Percentiles rank a stretch among this genome's conserved stretches.
phyloP scores from a whole-genome alignment of 2,329 filamentous ascomycete genomes.

The Penicillium nordicum region DNA sequence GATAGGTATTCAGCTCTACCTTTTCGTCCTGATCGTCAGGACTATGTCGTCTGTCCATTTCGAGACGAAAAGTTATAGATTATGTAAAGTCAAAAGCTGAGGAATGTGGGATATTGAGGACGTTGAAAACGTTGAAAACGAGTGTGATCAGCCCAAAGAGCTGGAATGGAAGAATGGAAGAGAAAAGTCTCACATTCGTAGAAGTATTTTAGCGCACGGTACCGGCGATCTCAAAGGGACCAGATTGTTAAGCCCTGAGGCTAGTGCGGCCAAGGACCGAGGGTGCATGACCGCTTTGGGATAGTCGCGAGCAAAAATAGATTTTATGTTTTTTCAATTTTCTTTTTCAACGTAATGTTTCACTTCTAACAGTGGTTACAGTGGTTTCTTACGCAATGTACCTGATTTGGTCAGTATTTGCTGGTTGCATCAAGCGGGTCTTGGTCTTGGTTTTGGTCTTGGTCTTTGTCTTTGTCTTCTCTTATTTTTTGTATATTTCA shows the following conservation, averaged over 20 bases:
- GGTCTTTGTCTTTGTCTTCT: neutral
- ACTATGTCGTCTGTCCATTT: constrained; percentile 16
- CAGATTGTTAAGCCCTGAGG: neutral
- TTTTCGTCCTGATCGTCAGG: constrained; percentile 27
- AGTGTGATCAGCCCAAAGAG: constrained; percentile 11
- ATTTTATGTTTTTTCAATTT: neutral
- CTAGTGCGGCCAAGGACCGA: neutral
- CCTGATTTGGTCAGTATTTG: neutral
- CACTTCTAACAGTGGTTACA: neutral
- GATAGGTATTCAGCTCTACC: constrained; percentile 24
- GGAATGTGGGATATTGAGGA: constrained; percentile 7
- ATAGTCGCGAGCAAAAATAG: neutral
- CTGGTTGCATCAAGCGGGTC: too few relatives aligned
- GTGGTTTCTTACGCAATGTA: neutral
- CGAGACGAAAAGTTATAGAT: neutral
- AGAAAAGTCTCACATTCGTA: constrained; percentile 1
- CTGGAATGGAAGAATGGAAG: constrained; percentile 4
- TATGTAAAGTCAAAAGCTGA: neutral
- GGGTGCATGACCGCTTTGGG: neutral
- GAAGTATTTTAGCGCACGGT: neutral
- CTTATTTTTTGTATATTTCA: neutral
- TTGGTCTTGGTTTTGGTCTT: too few relatives aligned
- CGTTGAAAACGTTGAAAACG: constrained; percentile 12
- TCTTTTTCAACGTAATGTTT: neutral
- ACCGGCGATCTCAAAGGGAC: neutral